Conservation (phyloP, 2,329 filamentous ascomycete genomes). For the Cladosporium sp. region DNA sequence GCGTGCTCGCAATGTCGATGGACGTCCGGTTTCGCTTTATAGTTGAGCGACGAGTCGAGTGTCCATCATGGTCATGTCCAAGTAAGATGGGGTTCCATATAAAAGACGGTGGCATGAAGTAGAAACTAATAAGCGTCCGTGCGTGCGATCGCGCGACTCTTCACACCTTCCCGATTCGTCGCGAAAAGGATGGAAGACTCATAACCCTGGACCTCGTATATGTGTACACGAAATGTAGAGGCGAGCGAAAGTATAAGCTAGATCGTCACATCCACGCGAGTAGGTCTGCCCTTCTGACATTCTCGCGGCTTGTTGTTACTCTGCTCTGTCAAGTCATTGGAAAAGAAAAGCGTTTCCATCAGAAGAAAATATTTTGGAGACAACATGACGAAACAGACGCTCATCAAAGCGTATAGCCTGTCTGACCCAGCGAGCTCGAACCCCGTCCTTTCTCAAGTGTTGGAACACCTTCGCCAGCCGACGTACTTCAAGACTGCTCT, state of each 20-base stretch:
- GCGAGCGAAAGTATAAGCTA: neutral
- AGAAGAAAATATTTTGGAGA: neutral
- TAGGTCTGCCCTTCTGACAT: too few relatives aligned
- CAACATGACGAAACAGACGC: neutral
- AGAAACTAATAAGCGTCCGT: neutral
- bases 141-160: neutral
- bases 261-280: neutral
- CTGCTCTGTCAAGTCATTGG: too few relatives aligned
- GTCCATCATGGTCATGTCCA: neutral
- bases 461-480: conserved; percentile 10
- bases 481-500: conserved; percentile 41
- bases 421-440: neutral
- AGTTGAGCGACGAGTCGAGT: neutral
- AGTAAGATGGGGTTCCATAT: neutral
- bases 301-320: too few relatives aligned
- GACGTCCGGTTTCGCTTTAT: neutral
- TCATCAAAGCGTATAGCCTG: neutral
- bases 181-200: neutral
- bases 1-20: neutral
- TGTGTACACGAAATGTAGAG: neutral
- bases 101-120: neutral
- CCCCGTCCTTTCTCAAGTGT: neutral
- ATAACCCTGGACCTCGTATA: neutral
- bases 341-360: neutral
- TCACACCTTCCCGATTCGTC: conserved; percentile 12